Percentiles rank a stretch among this genome's conserved stretches.
Conservation (phyloP, 1,284 basidiomycete species). For the Cutaneotrichosporon spelunceum region DNA sequence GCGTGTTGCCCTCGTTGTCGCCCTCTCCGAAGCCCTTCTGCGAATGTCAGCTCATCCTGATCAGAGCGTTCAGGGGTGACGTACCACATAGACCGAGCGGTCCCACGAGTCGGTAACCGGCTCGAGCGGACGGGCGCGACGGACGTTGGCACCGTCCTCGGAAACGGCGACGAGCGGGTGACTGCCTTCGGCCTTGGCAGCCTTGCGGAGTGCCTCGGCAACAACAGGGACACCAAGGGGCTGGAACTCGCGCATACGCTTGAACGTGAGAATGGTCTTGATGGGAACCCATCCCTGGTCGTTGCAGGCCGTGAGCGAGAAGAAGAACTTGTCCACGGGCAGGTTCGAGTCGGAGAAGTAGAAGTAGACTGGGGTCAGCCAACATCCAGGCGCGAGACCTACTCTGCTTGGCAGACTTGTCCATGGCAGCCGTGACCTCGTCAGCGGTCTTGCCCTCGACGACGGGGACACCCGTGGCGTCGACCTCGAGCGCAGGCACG, state of each 20-base stretch:
- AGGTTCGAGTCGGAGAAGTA: slow-evolving; percentile 97
- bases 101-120: slow-evolving; percentile 65
- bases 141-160: slow-evolving; percentile 67
- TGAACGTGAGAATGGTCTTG: slow-evolving; percentile 86
- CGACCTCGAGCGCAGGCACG: slow-evolving; percentile 23
- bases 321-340: slow-evolving; percentile 98
- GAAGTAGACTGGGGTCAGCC: slow-evolving; percentile 73
- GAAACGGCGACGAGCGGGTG: slow-evolving; percentile 68
- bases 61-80: slow-evolving; percentile 44
- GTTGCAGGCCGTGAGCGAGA: slow-evolving; percentile 71
- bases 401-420: slow-evolving; percentile 44
- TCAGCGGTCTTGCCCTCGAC: slow-evolving; percentile 40
- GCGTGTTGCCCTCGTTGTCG: slow-evolving; percentile 61
- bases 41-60: slow-evolving; percentile 2
- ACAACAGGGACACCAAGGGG: slow-evolving; percentile 64
- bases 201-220: slow-evolving; percentile 60
- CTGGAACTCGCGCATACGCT: slow-evolving; percentile 80
- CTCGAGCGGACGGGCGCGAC: slow-evolving; percentile 67
- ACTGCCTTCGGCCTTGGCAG: slow-evolving; percentile 38
- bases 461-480: slow-evolving; percentile 25
- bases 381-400: slow-evolving; percentile 13
- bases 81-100: slow-evolving; percentile 76
- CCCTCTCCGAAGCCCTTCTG: slow-evolving; percentile 83
- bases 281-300: slow-evolving; percentile 88
- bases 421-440: slow-evolving; percentile 36